A percentile compares a stretch with the other conserved stretches of the same genome.
phyloP scores from a whole-genome alignment of 768 basidiomycete genomes.

The Nidularia sp. region DNA sequence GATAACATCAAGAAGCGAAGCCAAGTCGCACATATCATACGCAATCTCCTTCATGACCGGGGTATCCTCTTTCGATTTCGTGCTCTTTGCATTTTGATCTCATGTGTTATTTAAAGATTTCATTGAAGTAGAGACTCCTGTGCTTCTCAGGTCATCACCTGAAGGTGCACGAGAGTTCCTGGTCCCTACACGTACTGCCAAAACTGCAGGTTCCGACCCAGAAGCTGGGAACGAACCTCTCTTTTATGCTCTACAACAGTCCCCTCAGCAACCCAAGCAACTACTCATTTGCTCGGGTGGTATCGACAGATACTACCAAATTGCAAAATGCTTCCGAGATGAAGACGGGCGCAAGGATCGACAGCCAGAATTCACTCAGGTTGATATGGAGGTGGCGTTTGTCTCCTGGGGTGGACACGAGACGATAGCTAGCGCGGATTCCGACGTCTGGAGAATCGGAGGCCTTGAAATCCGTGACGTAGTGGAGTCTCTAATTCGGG shows the following conservation, averaged over 20 bases:
- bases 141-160: conserved; percentile 86
- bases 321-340: conserved; percentile 93
- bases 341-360: conserved; percentile 94
- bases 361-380: conserved; percentile 95
- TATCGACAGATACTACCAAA: conserved; percentile 88
- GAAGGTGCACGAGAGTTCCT: conserved; percentile 95
- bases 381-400: conserved; percentile 96
- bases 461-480: conserved; percentile 77
- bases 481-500: conserved; percentile 69
- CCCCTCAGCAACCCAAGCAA: conserved; percentile 95
- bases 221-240: conserved; percentile 23
- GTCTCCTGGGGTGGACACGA: conserved; percentile 67
- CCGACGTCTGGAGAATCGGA: conserved; percentile 76
- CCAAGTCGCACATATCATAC: conserved; percentile 73
- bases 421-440: conserved; percentile 4
- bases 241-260: conserved; percentile 91
- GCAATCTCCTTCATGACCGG: conserved; percentile 67
- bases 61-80: conserved; percentile 35
- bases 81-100: neutral
- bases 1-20: conserved; percentile 81
- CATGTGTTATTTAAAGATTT: conserved; percentile 53
- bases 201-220: conserved; percentile 17
- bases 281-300: conserved; percentile 86
- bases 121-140: conserved; percentile 89
- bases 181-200: conserved; percentile 66